These are phyloP conservation scores for Sporothrix euskadiensis DNA, from an alignment of 2,329 filamentous ascomycete genomes.

Conservation along the genomic window DNA sequence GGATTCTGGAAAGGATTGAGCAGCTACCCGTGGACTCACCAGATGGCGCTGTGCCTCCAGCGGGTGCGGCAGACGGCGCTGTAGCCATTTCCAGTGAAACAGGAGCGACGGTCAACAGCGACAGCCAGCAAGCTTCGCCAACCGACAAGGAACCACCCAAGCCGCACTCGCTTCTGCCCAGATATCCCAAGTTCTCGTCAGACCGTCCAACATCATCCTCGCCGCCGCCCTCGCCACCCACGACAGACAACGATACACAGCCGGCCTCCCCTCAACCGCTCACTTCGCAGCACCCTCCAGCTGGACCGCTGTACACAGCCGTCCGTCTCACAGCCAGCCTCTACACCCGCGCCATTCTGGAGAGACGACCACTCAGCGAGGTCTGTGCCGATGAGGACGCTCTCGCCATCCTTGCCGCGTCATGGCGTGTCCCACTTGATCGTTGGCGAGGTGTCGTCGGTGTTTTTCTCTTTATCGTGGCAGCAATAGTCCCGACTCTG, in stretches of 20 bases:
- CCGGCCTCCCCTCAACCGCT: not conserved
- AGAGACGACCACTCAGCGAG: conserved; percentile 43
- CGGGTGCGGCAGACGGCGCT: not conserved
- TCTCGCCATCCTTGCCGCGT: conserved; percentile 44
- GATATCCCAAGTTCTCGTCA: conserved; percentile 31
- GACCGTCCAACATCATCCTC: not conserved
- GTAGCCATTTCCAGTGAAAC: not conserved
- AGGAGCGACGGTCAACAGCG: not conserved
- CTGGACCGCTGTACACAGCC: conserved; percentile 50
- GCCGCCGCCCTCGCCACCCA: not conserved
- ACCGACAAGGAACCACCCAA: conserved; percentile 19
- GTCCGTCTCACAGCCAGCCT: conserved; percentile 50
- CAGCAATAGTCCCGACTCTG: conserved; percentile 45
- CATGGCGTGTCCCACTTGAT: conserved; percentile 46
- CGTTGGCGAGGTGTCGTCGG: conserved; percentile 48
- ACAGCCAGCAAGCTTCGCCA: not conserved
- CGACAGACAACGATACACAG: not conserved
- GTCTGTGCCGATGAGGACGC: conserved; percentile 45
- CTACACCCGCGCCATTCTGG: conserved; percentile 49
- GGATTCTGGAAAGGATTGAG: conserved; percentile 44
- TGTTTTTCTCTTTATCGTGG: conserved; percentile 47
- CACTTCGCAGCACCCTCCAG: conserved; percentile 2
- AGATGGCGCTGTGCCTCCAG: not conserved
- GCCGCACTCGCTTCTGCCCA: conserved; percentile 33
- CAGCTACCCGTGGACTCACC: conserved; percentile 36